Conservation (phyloP, 2,329 filamentous ascomycete species). For the Nannizziopsis arthrosporioides region DNA sequence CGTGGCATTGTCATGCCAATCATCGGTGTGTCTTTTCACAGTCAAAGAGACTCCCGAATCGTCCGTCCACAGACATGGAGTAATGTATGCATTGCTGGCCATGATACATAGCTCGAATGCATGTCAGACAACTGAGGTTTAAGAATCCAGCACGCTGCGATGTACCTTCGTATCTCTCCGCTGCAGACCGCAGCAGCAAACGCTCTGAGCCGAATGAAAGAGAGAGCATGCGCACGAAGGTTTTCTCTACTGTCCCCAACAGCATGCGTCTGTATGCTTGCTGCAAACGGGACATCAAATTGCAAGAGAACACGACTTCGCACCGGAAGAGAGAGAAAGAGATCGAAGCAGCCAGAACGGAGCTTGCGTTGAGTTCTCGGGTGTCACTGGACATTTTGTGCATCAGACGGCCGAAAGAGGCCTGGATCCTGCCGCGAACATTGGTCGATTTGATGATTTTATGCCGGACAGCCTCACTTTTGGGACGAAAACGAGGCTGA, state of each 20-base stretch:
- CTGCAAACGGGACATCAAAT: conserved; percentile 6
- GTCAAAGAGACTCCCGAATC: no score
- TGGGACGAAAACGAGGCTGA: conserved; percentile 3
- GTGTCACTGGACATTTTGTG: not conserved
- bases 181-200: no score
- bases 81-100: no score
- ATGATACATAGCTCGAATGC: no score
- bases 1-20: conserved; percentile 1
- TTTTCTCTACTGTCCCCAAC: not conserved
- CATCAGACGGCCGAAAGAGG: not conserved
- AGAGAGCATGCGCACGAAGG: no score
- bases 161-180: no score
- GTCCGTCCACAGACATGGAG: no score
- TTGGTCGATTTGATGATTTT: conserved; percentile 1
- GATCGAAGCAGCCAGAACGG: not conserved
- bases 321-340: not conserved
- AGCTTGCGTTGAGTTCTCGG: not conserved
- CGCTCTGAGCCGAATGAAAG: no score
- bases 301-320: conserved; percentile 4
- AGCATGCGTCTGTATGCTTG: not conserved
- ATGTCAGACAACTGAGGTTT: no score
- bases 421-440: not conserved
- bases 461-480: conserved; percentile 8
- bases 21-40: not conserved
- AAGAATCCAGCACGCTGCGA: no score